Evolutionary conservation across 2,329 filamentous ascomycete genomes (phyloP).

Genomic region (Aspergillus sp.): DNA sequence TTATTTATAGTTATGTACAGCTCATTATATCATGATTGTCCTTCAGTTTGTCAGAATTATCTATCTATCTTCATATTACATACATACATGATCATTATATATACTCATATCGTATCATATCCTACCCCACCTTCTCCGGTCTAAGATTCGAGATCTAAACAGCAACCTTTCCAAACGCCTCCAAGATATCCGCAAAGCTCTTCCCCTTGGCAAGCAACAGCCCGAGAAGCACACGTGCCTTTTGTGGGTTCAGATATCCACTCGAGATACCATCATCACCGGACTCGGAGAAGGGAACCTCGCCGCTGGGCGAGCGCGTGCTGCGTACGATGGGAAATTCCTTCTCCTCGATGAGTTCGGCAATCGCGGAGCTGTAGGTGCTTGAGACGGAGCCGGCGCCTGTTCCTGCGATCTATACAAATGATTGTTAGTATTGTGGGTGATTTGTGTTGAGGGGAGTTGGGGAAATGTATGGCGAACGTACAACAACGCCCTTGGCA

Average conservation of each 20-base stretch:
- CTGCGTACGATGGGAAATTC: constrained; percentile 29
- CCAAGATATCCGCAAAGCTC: constrained; percentile 17
- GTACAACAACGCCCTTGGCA: constrained; percentile 32
- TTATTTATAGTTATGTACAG: too few relatives aligned
- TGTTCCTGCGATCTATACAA: constrained; percentile 28
- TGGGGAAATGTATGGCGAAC: constrained; percentile 2
- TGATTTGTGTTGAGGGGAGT: background rate
- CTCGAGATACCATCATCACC: constrained; percentile 26
- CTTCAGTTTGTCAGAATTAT: background rate
- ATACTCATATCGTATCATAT: background rate
- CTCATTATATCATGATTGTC: too few relatives aligned
- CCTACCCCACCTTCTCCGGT: background rate
- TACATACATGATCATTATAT: background rate
- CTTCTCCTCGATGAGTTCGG: constrained; percentile 22
- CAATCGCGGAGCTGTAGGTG: constrained; percentile 20
- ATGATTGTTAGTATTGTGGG: background rate
- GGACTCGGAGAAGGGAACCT: constrained; percentile 28
- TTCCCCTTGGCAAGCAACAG: constrained; percentile 23
- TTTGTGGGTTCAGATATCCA: constrained; percentile 27
- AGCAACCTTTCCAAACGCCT: constrained; percentile 18
- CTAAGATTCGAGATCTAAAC: background rate
- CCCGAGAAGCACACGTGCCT: constrained; percentile 25
- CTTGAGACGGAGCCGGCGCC: constrained; percentile 29
- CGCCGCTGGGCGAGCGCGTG: constrained; percentile 31
- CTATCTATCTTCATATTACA: background rate